Base-by-base conservation (phyloP, 768 basidiomycete genomes). In the Auriscalpium vulgare region DNA sequence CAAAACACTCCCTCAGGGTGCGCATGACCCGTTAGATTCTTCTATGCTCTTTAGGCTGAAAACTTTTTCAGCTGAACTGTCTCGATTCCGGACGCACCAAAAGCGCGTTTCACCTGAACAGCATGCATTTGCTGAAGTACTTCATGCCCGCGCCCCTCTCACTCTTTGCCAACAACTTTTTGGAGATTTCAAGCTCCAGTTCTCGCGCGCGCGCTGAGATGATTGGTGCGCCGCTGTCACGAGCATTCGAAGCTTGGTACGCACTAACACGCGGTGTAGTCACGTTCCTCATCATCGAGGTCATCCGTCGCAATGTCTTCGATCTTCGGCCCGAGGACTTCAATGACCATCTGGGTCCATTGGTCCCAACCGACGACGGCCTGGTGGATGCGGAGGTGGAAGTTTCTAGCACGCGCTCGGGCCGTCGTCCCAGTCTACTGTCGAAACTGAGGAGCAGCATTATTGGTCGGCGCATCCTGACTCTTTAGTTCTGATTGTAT, bases 211-310 rank as follows among this genome's bases (percentile, higher is more conserved):
- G 13, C 51, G 58, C 43, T 7, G 60, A 61, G 46, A 61, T 59
- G 53, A 59, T 59, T 13, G 60, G 60, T 61, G 51, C 10, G 16
- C 14, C 7, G 14, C 10, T 36, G 11, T 19, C 19, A 16, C 55
- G 51, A 47, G 53, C 23, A 17, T 19, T 11, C 37, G n/a, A 10
- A 7, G 19, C 8, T 29, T 48, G 37, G 21, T 8, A 16, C 11
- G 10, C 13, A 16, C 23, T 29, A 29, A 29, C 29, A 29, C 29
- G 29, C 29, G 29, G 29, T 29, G 29, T 29, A 59, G 58, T 56
- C 8, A 59, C 60, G 3, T 61, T 58, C n/a, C 43, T 61, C 45
- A 52, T 61, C 14, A 59, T 61, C 54, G 58, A 61, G 47, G 56
- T 61, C 11, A 44, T 61, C 17, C 55, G 60, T 16, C 59, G 58